Percentiles rank a stretch among this genome's conserved stretches.
phyloP scores from a whole-genome alignment of 306 rosid species.

The Pterocarpus macrocarpus region DNA sequence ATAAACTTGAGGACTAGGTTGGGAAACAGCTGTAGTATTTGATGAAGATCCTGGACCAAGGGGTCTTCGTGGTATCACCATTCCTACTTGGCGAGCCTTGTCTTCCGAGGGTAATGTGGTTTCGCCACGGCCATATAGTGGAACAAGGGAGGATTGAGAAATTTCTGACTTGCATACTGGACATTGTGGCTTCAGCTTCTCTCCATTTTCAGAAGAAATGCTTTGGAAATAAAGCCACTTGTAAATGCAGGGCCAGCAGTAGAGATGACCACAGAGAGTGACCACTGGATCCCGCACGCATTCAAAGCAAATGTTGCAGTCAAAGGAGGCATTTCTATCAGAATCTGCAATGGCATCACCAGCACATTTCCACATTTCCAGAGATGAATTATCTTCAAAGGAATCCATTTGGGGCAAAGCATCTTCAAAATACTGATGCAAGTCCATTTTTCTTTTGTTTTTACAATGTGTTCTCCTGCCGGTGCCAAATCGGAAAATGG shows the following conservation, averaged over 20 bases:
- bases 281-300: conserved; percentile 88
- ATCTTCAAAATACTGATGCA: conserved; percentile 61
- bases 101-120: conserved; percentile 53
- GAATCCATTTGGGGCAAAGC: conserved; percentile 45
- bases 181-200: conserved; percentile 59
- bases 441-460: conserved; percentile 53
- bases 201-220: conserved; percentile 45
- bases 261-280: conserved; percentile 97
- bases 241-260: conserved; percentile 98
- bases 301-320: conserved; percentile 93
- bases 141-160: conserved; percentile 70
- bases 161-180: conserved; percentile 93
- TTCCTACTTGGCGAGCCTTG: conserved; percentile 53
- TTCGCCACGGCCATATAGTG: conserved; percentile 75
- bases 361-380: conserved; percentile 53
- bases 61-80: conserved; percentile 74
- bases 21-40: conserved; percentile 38
- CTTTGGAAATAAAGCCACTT: conserved; percentile 74
- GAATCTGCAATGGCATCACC: conserved; percentile 49
- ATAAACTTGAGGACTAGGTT: conserved; percentile 50
- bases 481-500: conserved; percentile 47
- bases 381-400: conserved; percentile 54
- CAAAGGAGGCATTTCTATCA: conserved; percentile 63
- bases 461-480: not conserved
- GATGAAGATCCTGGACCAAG: conserved; percentile 51